Base-by-base conservation (phyloP, 2,329 filamentous ascomycete genomes). In the Fusarium acutatum region DNA sequence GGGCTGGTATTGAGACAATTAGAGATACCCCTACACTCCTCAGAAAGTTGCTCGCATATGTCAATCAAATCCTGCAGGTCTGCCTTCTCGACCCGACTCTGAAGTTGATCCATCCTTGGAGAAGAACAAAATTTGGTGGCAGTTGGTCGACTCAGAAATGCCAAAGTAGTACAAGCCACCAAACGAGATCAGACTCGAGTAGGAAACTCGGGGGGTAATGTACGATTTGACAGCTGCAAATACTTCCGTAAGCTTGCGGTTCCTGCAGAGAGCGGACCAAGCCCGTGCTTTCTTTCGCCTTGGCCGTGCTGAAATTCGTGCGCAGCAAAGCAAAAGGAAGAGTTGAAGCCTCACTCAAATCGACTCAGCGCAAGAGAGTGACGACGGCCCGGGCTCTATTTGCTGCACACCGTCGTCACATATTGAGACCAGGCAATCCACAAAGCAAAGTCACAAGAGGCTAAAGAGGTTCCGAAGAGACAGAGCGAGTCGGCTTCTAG, bases 1-100 rank as follows among this genome's bases (percentile, higher is more conserved):
- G 77, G 77, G n/a, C 74, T 76, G 22, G 77, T 78, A 47, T 78
- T 78, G 37, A 78, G 75, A 46, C 70, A 78, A 47, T 77, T 78
- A 56, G 77, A 75, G 38, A 78, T 69, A 54, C 64, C 64, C 52
- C 58, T 74, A 68, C 74, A 78, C 44, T 78, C 77, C 18, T 72
- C 65, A n/a, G 77, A 70, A 34, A 78, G 70, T 41, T 77, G 77
- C n/a, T 69, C 67, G 65, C 77, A 78, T 46, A 74, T 71, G 34
- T 74, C 68, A 40, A 78, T 77, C 34, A 78, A 60, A 46, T 78
- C 75, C 35, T 78, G 67, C 37, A 78, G 63, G 56, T 59, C 73
- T 66, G 77, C 74, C 52, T 72, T 75, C 57, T 75, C 69, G 50
- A 78, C 62, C 52, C 76, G 76, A 53, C 47, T 69, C 46, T 69